Percentiles rank a stretch among this genome's conserved stretches.
These are phyloP conservation scores for Globisporangium polare DNA, from an alignment of 352 stramenopile genomes.

Conservation along the genomic window DNA sequence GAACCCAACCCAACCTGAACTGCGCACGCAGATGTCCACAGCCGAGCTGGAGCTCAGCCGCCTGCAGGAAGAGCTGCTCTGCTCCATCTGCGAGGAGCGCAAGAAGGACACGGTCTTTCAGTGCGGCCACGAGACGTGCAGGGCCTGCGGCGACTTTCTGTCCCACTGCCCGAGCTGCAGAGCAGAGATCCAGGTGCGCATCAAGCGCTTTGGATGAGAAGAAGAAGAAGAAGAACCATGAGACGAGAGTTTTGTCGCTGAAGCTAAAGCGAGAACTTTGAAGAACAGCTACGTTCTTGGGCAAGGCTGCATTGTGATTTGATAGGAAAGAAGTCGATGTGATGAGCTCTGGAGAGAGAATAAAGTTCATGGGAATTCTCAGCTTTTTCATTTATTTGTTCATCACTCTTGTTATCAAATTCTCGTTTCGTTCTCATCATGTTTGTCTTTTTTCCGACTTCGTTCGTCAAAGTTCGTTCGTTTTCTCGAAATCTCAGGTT, in stretches of 20 bases:
- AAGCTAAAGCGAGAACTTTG: too few species aligned
- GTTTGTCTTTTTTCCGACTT: not conserved
- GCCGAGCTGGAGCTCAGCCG: conserved; percentile 56
- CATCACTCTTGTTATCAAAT: too few species aligned
- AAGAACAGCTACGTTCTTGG: not conserved
- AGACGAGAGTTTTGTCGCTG: not conserved
- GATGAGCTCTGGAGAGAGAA: too few species aligned
- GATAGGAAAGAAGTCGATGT: too few species aligned
- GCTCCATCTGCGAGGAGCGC: conserved; percentile 71
- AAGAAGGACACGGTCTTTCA: conserved; percentile 82
- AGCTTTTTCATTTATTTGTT: not conserved
- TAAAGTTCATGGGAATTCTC: too few species aligned
- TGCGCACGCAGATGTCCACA: conserved; percentile 35
- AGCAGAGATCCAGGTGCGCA: conserved; percentile 68
- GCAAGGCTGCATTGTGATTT: too few species aligned
- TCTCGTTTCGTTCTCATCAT: not conserved
- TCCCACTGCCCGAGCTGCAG: conserved; percentile 70
- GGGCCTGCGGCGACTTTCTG: conserved; percentile 44
- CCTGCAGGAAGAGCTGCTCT: conserved; percentile 65
- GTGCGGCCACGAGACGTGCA: conserved; percentile 81
- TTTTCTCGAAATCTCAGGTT: not conserved
- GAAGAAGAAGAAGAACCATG: conserved; percentile 3
- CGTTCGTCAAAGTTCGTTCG: not conserved
- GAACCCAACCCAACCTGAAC: not conserved
- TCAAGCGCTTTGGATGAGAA: conserved; percentile 55